Conservation (phyloP, 2,329 filamentous ascomycete genomes). For the Fusarium sp. region DNA sequence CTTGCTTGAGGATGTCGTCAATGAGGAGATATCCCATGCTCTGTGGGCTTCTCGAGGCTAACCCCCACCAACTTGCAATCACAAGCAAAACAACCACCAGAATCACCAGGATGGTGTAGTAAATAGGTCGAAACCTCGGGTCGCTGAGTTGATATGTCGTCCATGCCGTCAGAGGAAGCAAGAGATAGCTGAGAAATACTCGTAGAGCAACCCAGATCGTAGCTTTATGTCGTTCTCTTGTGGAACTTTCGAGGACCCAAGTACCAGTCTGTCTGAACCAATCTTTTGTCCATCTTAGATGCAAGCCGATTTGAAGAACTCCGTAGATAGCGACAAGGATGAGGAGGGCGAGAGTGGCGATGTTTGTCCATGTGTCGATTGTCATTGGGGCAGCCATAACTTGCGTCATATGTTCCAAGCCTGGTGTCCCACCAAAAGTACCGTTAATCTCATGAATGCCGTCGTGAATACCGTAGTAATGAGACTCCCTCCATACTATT, state of each 20-base stretch:
- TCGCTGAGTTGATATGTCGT: slow-evolving; percentile 76
- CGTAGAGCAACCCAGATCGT: slow-evolving; percentile 65
- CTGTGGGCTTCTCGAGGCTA: slow-evolving; percentile 33
- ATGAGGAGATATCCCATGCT: slow-evolving; percentile 48
- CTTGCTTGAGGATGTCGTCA: slow-evolving; percentile 74
- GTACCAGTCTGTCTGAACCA: slow-evolving; percentile 52
- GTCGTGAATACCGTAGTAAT: slow-evolving; percentile 53
- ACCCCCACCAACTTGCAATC: slow-evolving; percentile 46
- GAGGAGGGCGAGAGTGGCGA: slow-evolving; percentile 71
- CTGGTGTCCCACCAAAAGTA: slow-evolving; percentile 65
- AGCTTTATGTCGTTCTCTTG: slow-evolving; percentile 53
- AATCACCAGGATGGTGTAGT: slow-evolving; percentile 50
- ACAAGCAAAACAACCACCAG: slow-evolving; percentile 39
- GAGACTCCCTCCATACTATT: slow-evolving; percentile 34
- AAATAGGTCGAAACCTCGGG: slow-evolving; percentile 27
- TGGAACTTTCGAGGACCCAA: slow-evolving; percentile 21
- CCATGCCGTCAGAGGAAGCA: slow-evolving; percentile 76
- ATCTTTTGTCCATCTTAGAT: slow-evolving; percentile 52
- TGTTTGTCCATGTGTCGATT: slow-evolving; percentile 74
- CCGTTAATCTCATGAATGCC: slow-evolving; percentile 75
- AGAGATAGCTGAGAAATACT: slow-evolving; percentile 79
- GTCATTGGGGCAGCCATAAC: slow-evolving; percentile 72
- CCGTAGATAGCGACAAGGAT: slow-evolving; percentile 69
- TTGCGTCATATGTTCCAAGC: slow-evolving; percentile 74
- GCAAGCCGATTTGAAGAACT: slow-evolving; percentile 56